Percentiles rank a stretch among this genome's conserved stretches.
phyloP scores from a whole-genome alignment of 208 protist species.

The Borovskyia barvae region DNA sequence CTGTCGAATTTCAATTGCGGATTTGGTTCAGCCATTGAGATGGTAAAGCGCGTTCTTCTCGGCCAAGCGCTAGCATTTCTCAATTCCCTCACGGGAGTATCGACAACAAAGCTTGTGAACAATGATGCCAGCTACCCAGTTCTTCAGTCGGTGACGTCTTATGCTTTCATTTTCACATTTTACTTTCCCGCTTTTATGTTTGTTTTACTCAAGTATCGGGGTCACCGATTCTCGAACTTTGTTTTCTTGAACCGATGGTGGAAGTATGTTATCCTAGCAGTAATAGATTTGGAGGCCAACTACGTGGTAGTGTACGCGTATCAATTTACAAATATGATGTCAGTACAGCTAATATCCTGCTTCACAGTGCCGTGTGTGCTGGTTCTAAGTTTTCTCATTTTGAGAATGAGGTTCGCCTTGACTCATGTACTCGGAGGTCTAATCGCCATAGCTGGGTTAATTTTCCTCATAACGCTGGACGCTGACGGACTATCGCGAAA shows the following conservation, averaged over 20 bases:
- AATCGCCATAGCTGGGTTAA: constrained; percentile 78
- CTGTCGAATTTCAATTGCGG: no score
- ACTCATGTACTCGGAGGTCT: constrained; percentile 84
- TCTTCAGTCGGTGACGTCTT: constrained; percentile 77
- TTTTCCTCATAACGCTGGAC: constrained; percentile 73
- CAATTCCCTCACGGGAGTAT: constrained; percentile 85
- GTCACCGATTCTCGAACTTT: constrained; percentile 50
- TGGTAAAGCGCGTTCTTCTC: constrained; percentile 56
- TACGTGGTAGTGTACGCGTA: constrained; percentile 92
- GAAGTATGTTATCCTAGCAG: constrained; percentile 86
- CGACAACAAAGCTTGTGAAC: constrained; percentile 75
- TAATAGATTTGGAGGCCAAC: constrained; percentile 94
- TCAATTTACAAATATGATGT: constrained; percentile 93
- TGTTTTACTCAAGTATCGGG: constrained; percentile 35
- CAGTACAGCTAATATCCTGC: constrained; percentile 87
- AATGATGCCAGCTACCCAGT: constrained; percentile 86
- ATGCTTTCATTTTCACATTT: constrained; percentile 68
- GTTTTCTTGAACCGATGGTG: constrained; percentile 61
- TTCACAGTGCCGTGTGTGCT: constrained; percentile 93
- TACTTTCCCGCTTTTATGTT: constrained; percentile 62
- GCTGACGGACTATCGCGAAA: constrained; percentile 59
- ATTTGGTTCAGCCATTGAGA: constrained; percentile 19
- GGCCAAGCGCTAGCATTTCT: constrained; percentile 85
- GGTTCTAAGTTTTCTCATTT: constrained; percentile 82
- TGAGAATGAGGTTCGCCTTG: constrained; percentile 74